Percentiles rank a stretch among this genome's conserved stretches.
phyloP scores from a whole-genome alignment of 441 rosid species.

The Jatropha multifida region DNA sequence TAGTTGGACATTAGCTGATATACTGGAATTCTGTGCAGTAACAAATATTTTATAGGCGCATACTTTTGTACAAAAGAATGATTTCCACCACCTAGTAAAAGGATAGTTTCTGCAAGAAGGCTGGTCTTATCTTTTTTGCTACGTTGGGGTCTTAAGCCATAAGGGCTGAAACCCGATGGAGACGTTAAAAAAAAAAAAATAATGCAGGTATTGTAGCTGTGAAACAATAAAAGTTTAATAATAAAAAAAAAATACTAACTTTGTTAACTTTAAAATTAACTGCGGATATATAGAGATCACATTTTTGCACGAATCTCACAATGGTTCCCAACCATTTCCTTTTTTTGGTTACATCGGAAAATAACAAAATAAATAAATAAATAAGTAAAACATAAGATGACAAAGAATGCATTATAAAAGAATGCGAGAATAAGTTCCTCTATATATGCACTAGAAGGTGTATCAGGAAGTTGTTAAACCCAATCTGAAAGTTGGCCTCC shows the following conservation, averaged over 20 bases:
- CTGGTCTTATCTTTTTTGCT: not conserved
- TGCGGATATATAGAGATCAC: too few relatives aligned
- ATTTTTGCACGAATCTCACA: not conserved
- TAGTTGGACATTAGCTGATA: conserved; percentile 12
- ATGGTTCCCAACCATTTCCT: too few relatives aligned
- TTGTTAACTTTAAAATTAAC: not conserved
- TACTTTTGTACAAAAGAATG: conserved; percentile 5
- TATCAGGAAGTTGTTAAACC: not conserved
- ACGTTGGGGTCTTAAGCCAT: not conserved
- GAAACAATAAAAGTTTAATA: too few relatives aligned
- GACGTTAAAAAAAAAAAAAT: too few relatives aligned
- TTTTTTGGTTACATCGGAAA: not conserved
- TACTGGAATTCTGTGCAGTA: conserved; percentile 14
- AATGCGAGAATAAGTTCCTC: not conserved
- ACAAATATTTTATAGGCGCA: conserved; percentile 9
- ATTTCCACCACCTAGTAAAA: not conserved
- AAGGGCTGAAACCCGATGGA: too few relatives aligned
- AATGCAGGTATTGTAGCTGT: too few relatives aligned
- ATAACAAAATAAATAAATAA: too few relatives aligned
- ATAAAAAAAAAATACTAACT: too few relatives aligned
- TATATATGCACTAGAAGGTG: not conserved
- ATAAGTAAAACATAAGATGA: too few relatives aligned
- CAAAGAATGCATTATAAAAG: too few relatives aligned
- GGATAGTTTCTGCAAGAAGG: not conserved
- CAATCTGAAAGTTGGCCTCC: not conserved